Conservation (phyloP, 2,329 filamentous ascomycete genomes). For the Paraphoma chrysanthemicola region DNA sequence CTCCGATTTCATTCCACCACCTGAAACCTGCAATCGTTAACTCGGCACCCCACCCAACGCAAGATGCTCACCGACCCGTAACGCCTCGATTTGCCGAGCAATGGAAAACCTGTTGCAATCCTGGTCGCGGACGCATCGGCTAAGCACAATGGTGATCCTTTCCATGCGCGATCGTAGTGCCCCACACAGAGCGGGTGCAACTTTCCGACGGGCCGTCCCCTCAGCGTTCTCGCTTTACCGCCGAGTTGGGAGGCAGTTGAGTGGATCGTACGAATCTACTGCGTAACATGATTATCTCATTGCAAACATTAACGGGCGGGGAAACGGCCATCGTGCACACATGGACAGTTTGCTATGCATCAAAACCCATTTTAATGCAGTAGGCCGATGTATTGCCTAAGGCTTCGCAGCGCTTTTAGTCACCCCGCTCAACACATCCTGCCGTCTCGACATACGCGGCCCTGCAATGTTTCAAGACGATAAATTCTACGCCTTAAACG, state of each 20-base stretch:
- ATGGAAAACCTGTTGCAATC: slow-evolving; percentile 2
- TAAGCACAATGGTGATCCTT: slow-evolving; percentile 1
- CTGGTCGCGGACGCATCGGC: neutral
- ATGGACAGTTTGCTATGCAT: too few species aligned
- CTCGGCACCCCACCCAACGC: too few species aligned
- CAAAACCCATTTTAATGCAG: too few species aligned
- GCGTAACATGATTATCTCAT: neutral
- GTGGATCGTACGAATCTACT: neutral
- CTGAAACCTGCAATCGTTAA: too few species aligned
- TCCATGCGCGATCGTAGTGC: neutral
- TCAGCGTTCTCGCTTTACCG: slow-evolving; percentile 1
- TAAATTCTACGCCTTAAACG: neutral
- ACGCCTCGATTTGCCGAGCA: too few species aligned
- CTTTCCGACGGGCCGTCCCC: slow-evolving; percentile 10
- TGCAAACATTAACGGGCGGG: neutral
- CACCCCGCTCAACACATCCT: neutral
- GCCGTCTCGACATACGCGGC: neutral
- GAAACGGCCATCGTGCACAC: too few species aligned
- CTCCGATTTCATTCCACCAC: too few species aligned
- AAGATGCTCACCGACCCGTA: too few species aligned
- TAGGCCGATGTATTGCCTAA: too few species aligned
- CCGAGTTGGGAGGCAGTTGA: neutral
- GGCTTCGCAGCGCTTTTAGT: too few species aligned
- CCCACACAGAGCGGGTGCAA: slow-evolving; percentile 2
- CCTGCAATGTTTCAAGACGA: neutral